Base-by-base conservation (phyloP, 1,284 basidiomycete species). In the Melanopsichium pennsylvanicum region DNA sequence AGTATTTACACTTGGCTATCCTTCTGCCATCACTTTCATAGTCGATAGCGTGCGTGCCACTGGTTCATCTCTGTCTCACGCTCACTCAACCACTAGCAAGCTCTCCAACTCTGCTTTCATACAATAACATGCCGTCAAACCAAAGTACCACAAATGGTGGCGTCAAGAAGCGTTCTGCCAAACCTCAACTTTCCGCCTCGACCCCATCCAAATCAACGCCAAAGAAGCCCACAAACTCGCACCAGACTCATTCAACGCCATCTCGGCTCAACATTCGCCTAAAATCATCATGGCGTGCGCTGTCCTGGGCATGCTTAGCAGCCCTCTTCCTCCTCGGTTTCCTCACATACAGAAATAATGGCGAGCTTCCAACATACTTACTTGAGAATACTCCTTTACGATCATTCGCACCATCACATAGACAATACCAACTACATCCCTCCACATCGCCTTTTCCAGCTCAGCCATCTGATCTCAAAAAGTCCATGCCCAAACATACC, bases 271-370 rank as follows among this genome's bases (percentile, higher is more conserved):
- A n/a, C n/a, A n/a, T n/a, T n/a, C 36, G 41, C 10, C 3, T 18
- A 5, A 21, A 1, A 13, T 49, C 51, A 1, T 3, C 45, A 16
- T 62, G 59, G 61, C 49, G 55, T 6, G 16, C 25, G 6, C 44
- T 64, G 0, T 54, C 55, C 3, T 58, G 55, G 46, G 37, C 51
- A 4, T 58, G 50, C 22, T 66, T 56, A 7, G 62, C 56, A 2
- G 41, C 51, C 2, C 43, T 59, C 31, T 66, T 66, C 43, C 38
- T 60, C 2, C 26, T 59, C 2, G 56, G 56, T 9, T 56, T 34
- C 18, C 52, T 66, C 26, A 51, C 62, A 5, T 66, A 55, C 29
- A 39, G 34, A 26, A 66, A 66, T 36, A 42, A 50, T 13, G 62
- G 62, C 3, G 15, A 48, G 4, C 26, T 60, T n/a, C 62, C 56